A percentile compares a stretch with the other conserved stretches of the same genome.
Evolutionary conservation across 257 asterid species (phyloP).

Genomic region (Solanum tarapatanum): DNA sequence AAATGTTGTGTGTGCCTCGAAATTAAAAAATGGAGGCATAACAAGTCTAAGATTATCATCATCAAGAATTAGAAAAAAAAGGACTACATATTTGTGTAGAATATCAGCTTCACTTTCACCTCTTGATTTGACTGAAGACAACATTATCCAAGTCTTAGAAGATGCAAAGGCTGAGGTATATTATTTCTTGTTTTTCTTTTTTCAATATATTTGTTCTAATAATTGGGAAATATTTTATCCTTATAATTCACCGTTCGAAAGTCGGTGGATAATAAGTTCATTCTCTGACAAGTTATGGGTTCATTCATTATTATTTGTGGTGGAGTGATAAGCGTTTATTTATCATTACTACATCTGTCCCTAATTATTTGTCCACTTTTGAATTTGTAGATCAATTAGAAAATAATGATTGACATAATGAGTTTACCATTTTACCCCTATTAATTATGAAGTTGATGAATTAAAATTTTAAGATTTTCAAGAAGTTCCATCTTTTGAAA

Average conservation of each 20-base stretch:
- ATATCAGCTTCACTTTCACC: conserved; percentile 44
- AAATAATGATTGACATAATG: too few relatives aligned
- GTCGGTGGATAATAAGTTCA: not conserved
- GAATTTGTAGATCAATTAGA: too few relatives aligned
- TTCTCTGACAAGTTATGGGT: not conserved
- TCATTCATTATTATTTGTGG: not conserved
- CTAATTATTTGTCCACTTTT: too few relatives aligned
- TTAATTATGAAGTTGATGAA: too few relatives aligned
- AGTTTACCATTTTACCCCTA: too few relatives aligned
- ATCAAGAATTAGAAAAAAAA: not conserved
- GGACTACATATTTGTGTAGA: not conserved
- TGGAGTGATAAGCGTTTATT: not conserved
- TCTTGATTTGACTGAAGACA: conserved; percentile 76
- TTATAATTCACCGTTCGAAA: not conserved
- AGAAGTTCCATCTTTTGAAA: too few relatives aligned
- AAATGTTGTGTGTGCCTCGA: not conserved
- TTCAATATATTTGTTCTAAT: not conserved
- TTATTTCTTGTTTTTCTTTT: not conserved
- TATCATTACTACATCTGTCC: not conserved
- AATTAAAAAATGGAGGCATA: conserved; percentile 11
- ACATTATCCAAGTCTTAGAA: conserved; percentile 40
- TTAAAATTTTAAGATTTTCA: too few relatives aligned
- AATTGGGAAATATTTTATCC: not conserved
- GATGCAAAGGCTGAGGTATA: conserved; percentile 69
- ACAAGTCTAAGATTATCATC: conserved; percentile 6